Evolutionary conservation across 306 rosid species (phyloP).

Genomic region (Aeschynomene evenia): DNA sequence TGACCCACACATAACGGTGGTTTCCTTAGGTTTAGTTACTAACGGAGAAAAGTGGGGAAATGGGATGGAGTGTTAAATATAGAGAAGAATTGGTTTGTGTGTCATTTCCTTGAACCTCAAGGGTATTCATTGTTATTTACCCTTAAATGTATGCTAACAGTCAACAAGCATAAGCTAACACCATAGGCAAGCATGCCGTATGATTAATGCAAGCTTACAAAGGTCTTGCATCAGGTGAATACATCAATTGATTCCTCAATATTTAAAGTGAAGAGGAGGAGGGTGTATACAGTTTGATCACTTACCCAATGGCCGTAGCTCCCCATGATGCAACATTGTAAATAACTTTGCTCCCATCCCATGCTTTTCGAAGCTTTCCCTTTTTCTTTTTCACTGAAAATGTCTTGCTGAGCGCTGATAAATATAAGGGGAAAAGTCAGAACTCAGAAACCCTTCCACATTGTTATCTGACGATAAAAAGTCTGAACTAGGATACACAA

Average conservation of each 20-base stretch:
- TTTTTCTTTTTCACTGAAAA: constrained; percentile 84
- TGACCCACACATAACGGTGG: too few species aligned
- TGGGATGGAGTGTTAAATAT: too few species aligned
- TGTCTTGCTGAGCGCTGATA: constrained; percentile 89
- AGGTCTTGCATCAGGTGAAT: not conserved
- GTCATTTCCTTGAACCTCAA: too few species aligned
- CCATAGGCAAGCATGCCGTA: not conserved
- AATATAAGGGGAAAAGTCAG: constrained; percentile 6
- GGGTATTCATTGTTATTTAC: too few species aligned
- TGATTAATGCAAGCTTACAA: not conserved
- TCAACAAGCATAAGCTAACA: not conserved
- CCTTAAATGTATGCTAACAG: not conserved
- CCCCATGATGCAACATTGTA: constrained; percentile 99
- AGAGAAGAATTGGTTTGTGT: too few species aligned
- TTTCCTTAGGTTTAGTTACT: too few species aligned
- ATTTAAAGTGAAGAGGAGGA: not conserved
- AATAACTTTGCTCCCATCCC: constrained; percentile 97
- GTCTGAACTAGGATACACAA: constrained; percentile 7
- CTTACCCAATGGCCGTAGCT: constrained; percentile 95
- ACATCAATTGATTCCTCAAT: not conserved
- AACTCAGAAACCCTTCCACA: constrained; percentile 36
- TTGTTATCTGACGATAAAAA: not conserved
- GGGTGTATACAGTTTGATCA: not conserved
- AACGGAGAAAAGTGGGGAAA: too few species aligned
- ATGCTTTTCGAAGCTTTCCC: constrained; percentile 92